Evolutionary conservation across 2,329 filamentous ascomycete species (phyloP).

Genomic region (Cladobotryum mycophilum): DNA sequence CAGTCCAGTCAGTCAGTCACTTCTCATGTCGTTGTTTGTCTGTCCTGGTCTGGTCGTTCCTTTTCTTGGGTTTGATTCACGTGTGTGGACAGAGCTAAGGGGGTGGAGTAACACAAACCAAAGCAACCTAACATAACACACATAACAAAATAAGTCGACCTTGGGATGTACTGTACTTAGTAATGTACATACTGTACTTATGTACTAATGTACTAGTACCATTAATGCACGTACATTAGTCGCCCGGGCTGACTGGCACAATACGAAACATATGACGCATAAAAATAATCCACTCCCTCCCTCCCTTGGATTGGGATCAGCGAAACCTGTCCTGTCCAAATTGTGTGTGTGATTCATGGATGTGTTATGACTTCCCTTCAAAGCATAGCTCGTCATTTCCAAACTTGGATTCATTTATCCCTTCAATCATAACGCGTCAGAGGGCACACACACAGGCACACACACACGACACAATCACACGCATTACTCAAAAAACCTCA

Average conservation of each 20-base stretch:
- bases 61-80: too few species aligned
- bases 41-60: too few species aligned
- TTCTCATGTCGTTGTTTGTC: not conserved
- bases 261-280: not conserved
- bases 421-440: too few species aligned
- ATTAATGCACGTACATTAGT: slow-evolving; percentile 1
- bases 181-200: too few species aligned
- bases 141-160: too few species aligned
- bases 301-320: slow-evolving; percentile 1
- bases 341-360: not conserved
- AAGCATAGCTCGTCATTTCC: too few species aligned
- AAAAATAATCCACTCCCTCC: slow-evolving; percentile 10
- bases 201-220: too few species aligned
- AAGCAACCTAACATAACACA: not conserved
- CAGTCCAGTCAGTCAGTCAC: not conserved
- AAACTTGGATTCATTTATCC: too few species aligned
- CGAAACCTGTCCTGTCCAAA: not conserved
- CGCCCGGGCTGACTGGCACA: not conserved
- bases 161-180: too few species aligned
- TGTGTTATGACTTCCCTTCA: too few species aligned
- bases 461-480: not conserved
- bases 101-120: not conserved
- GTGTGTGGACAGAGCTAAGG: too few species aligned
- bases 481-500: not conserved
- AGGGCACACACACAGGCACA: not conserved